phyloP scores from a whole-genome alignment of 108 stramenopile species.

The Cylindrotheca closterium region DNA sequence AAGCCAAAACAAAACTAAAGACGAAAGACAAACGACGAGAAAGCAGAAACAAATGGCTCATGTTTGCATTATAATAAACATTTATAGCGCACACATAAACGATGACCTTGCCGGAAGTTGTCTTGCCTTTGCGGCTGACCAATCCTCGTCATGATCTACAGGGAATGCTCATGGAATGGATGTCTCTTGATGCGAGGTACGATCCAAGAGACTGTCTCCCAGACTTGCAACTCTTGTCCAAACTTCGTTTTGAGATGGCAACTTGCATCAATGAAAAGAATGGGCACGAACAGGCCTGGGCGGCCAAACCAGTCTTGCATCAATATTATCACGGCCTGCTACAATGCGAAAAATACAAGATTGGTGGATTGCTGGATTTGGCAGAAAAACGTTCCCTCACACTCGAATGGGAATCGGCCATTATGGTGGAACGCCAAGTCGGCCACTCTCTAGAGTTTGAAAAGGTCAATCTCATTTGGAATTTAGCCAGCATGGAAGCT shows the following conservation, averaged over 20 bases:
- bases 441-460: constrained; percentile 30
- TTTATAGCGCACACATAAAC: no score
- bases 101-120: constrained; percentile 13
- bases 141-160: constrained; percentile 21
- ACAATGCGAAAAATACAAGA: constrained; percentile 29
- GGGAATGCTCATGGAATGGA: constrained; percentile 12
- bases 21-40: no score
- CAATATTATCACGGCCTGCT: constrained; percentile 28
- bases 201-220: constrained; percentile 1
- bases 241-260: constrained; percentile 12
- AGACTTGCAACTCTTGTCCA: constrained; percentile 23
- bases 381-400: background rate
- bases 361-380: background rate
- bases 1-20: no score
- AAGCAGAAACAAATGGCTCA: no score
- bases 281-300: constrained; percentile 1
- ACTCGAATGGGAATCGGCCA: constrained; percentile 34
- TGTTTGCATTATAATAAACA: no score
- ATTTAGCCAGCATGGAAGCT: constrained; percentile 38
- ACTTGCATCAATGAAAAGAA: constrained; percentile 3
- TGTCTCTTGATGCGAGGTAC: constrained; percentile 1
- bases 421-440: constrained; percentile 12
- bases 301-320: constrained; percentile 11
- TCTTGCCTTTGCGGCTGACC: constrained; percentile 21
- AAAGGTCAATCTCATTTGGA: constrained; percentile 49